Evolutionary conservation across 2,329 filamentous ascomycete species (phyloP), one percentile per base, ranked within the genome.

Genomic region (Epichloe gansuensis): DNA sequence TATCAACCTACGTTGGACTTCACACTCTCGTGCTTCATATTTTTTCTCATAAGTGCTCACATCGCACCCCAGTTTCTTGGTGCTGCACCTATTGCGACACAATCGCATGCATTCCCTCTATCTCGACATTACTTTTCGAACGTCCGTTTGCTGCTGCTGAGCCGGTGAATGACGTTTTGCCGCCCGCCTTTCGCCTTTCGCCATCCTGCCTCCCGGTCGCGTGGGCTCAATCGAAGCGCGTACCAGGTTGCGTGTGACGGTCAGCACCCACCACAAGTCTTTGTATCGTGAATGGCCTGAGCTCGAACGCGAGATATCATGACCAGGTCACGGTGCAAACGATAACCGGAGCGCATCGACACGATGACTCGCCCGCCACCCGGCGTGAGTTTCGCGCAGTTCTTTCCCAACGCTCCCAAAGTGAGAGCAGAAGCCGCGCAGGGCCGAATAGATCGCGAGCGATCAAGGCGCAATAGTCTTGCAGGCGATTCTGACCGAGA

Each of bases 301-400:
- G 47, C 56, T 57, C 49, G 51, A 56, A 60, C 64, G 65, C 67
- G 66, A 70, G 71, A 71, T 72, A 80, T 73, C 74, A 80, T 78
- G 77, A 74, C 74, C 64, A 72, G 71, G 71, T 70, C 69, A 71
- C 71, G 72, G 72, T 65, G 68, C 71, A 66, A 71, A 66, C 70
- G 71, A 71, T 74, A 74, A 70, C 72, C 71, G 68, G 69, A 68
- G 68, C 68, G 65, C 66, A 69, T 68, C 66, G 65, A 70, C 75
- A 82, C 73, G 73, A 87, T 87, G 85, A 87, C 87, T 81, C 87
- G 86, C 75, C 80, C 84, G 67, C 77, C 82, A 64, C 76, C 78
- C 56, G 74, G 75, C 69, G 84, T 85, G 74, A 83, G 84, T 73
- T 90, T 89, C 77, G 86, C 85, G 72, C 82, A 89, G 72, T 93